Conservation (phyloP, 345 rosid genomes). For the Diplotaxis tenuifolia region DNA sequence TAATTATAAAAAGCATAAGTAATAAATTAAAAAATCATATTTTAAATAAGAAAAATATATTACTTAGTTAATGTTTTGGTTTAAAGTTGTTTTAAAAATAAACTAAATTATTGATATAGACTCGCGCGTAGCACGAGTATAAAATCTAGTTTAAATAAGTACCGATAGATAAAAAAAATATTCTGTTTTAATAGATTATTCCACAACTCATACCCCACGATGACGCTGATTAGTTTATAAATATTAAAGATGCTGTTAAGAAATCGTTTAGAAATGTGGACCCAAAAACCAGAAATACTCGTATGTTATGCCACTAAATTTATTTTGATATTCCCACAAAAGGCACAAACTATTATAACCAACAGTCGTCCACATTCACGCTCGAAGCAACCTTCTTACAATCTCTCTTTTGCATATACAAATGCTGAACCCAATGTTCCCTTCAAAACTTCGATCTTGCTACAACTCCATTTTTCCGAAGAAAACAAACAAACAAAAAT, state of each 20-base stretch:
- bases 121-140: no score
- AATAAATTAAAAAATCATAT: no score
- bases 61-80: no score
- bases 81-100: no score
- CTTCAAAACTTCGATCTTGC: conserved; percentile 13
- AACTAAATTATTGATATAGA: no score
- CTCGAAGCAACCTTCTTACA: not conserved
- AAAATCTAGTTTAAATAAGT: no score
- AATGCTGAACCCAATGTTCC: conserved; percentile 26
- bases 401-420: conserved; percentile 33
- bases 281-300: not conserved
- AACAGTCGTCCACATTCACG: not conserved
- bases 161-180: no score
- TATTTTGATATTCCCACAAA: not conserved
- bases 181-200: no score
- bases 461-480: not conserved
- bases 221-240: not conserved
- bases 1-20: no score
- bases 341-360: not conserved
- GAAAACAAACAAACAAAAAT: not conserved
- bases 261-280: not conserved
- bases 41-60: no score
- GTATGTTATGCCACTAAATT: not conserved
- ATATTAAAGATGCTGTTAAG: not conserved
- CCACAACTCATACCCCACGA: no score